Base-by-base conservation (phyloP, 148 eudicot species). In the Pouteria glomerata region DNA sequence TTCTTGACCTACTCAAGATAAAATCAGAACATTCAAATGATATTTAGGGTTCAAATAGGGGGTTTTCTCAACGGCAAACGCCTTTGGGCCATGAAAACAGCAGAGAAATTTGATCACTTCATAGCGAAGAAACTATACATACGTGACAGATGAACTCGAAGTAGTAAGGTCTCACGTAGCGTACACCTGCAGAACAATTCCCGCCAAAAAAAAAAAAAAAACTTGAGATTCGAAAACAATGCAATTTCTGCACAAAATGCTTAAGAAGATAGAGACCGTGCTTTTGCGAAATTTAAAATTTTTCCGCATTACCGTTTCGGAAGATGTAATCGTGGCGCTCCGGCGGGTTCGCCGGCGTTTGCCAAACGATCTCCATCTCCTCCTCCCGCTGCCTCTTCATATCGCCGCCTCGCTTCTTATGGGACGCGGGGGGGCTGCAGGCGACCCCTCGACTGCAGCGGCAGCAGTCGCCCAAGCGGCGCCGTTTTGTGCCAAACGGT, bases 121-220 rank as follows among this genome's bases (percentile, higher is more conserved):
- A 3, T 1, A 18, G 8, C 2, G 19, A 14, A 24, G 19, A 39
- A 53, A 27, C 42, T 56, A 29, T 52, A 85, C 89, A 69, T 70
- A 95, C 99, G 75, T 95, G 97, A 71, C 90, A 84, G 58, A 95
- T 90, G 88, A 95, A 95, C 87, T 95, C 97, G 81, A 91, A 95
- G 80, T 91, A 84, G 82, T 95, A 95, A 11, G 99, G 99, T 63
- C 63, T 85, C n/a, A 95, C 99, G 68, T 86, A 89, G 58, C 99
- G 89, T 69, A 86, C 81, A 33, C 99, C 99, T 92, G 86, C 75
- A 23, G 76, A 70, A 63, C 10, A 45, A 66, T 50, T 73, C 34
- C 52, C 50, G 65, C 47, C 60, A 61, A 63, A 59, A 26, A n/a
- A 19, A 11, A 44, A 19, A 68, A 37, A 16, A 44, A 10, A 26